Evolutionary conservation across 164 flowering plant genomes (phyloP).

Genomic region (Piper longum): DNA sequence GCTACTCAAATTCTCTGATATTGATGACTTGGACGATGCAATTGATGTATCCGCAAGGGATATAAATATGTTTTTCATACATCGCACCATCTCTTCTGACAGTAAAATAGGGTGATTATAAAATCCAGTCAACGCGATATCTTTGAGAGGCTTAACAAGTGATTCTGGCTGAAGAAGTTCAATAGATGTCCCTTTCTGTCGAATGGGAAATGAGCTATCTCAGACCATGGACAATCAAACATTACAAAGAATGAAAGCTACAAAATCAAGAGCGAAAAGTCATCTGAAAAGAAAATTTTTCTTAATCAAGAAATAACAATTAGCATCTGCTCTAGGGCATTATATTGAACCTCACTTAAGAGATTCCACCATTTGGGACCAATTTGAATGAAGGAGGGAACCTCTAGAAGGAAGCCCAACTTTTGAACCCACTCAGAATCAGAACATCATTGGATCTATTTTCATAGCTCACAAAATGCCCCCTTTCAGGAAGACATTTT

Average conservation of each 20-base stretch:
- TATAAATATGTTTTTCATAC: conserved; percentile 68
- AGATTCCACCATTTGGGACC: too few species aligned
- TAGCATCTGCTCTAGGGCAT: too few species aligned
- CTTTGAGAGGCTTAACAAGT: conserved; percentile 16
- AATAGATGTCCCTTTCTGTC: conserved; percentile 10
- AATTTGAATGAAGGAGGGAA: too few species aligned
- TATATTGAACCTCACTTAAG: too few species aligned
- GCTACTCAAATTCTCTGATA: conserved; percentile 19
- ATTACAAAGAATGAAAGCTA: neutral
- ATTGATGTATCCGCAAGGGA: conserved; percentile 48
- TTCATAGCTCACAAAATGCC: too few species aligned
- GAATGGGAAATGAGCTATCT: conserved; percentile 17
- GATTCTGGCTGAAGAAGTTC: conserved; percentile 13
- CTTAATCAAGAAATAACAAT: neutral
- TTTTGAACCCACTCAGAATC: too few species aligned
- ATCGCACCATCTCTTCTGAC: conserved; percentile 71
- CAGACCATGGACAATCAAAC: neutral
- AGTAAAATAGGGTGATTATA: conserved; percentile 52
- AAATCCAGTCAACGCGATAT: conserved; percentile 29
- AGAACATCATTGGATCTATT: too few species aligned
- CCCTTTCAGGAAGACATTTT: too few species aligned
- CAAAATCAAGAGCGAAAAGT: neutral
- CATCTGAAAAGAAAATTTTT: neutral
- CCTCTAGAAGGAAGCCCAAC: too few species aligned
- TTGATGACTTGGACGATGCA: conserved; percentile 23